A percentile compares a stretch with the other conserved stretches of the same genome.
Evolutionary conservation across 805 yeast genomes (phyloP).

Genomic region (Henningerozyma blattae): DNA sequence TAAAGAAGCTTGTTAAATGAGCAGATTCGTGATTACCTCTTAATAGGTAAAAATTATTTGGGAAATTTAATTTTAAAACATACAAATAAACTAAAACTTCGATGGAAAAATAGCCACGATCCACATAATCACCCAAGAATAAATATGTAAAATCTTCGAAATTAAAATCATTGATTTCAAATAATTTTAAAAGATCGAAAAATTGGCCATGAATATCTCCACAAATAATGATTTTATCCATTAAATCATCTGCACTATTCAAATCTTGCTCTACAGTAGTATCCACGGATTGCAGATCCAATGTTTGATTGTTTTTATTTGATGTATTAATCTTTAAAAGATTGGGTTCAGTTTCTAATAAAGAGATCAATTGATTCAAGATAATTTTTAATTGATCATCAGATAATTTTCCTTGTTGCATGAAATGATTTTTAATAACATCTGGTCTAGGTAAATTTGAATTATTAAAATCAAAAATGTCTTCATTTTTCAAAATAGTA

Average conservation of each 20-base stretch:
- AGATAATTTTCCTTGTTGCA: slow-evolving; percentile 62
- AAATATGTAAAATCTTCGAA: slow-evolving; percentile 58
- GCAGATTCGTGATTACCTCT: slow-evolving; percentile 89
- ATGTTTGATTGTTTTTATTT: no score
- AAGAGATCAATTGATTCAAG: slow-evolving; percentile 43
- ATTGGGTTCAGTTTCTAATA: slow-evolving; percentile 59
- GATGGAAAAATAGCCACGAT: slow-evolving; percentile 74
- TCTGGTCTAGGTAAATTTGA: slow-evolving; percentile 52
- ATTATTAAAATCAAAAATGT: slow-evolving; percentile 44
- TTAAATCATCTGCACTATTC: no score
- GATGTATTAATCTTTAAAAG: slow-evolving; percentile 72
- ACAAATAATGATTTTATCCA: slow-evolving; percentile 82
- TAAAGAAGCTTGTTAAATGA: slow-evolving; percentile 81
- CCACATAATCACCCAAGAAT: slow-evolving; percentile 85
- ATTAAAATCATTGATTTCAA: slow-evolving; percentile 83
- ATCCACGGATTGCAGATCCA: no score
- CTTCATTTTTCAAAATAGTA: slow-evolving; percentile 45
- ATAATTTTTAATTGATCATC: slow-evolving; percentile 58
- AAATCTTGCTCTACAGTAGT: no score
- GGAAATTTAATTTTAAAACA: slow-evolving; percentile 62
- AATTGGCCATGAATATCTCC: slow-evolving; percentile 91
- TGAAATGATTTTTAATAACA: slow-evolving; percentile 56
- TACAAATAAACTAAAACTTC: slow-evolving; percentile 64
- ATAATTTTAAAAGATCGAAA: slow-evolving; percentile 72
- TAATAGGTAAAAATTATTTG: slow-evolving; percentile 58